Conservation (phyloP, 768 basidiomycete genomes). For the Russula abietina region DNA sequence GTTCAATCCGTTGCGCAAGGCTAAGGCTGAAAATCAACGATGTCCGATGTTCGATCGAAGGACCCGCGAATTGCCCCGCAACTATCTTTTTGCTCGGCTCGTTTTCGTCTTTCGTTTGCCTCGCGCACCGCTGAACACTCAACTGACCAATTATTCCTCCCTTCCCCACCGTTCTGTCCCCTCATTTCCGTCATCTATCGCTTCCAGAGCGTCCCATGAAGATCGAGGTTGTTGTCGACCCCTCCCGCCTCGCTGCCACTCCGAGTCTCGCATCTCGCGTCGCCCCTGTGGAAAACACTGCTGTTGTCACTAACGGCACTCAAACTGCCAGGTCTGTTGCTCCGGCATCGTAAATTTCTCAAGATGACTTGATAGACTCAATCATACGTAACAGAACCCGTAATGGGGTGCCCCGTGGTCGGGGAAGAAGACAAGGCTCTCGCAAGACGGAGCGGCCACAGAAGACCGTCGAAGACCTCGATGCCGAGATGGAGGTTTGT, state of each 20-base stretch:
- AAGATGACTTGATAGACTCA: slow-evolving; percentile 1
- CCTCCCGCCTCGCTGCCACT: slow-evolving; percentile 54
- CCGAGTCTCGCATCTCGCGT: slow-evolving; percentile 77
- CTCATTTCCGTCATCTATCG: slow-evolving; percentile 27
- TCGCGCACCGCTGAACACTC: slow-evolving; percentile 31
- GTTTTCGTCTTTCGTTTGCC: slow-evolving; percentile 30
- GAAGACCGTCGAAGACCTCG: slow-evolving; percentile 85
- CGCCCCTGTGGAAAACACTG: slow-evolving; percentile 56
- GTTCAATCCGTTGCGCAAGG: slow-evolving; percentile 18
- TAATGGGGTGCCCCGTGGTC: slow-evolving; percentile 31
- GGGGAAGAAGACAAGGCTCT: slow-evolving; percentile 41
- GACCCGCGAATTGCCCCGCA: slow-evolving; percentile 21
- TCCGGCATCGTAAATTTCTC: slow-evolving; percentile 24
- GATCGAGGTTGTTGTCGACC: slow-evolving; percentile 95
- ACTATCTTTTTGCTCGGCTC: slow-evolving; percentile 22
- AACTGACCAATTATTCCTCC: slow-evolving; percentile 37
- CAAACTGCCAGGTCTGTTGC: slow-evolving; percentile 36
- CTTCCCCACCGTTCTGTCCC: slow-evolving; percentile 29
- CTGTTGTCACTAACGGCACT: slow-evolving; percentile 31
- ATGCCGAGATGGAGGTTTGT: slow-evolving; percentile 95
- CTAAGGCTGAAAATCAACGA: slow-evolving; percentile 20
- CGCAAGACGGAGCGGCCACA: slow-evolving; percentile 56
- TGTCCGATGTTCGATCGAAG: slow-evolving; percentile 19
- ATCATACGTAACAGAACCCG: slow-evolving; percentile 7
- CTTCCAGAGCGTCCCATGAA: slow-evolving; percentile 92